Evolutionary conservation across 1,284 basidiomycete genomes (phyloP), one percentile per base, ranked within the genome.

Genomic region (Ustilago nuda): DNA sequence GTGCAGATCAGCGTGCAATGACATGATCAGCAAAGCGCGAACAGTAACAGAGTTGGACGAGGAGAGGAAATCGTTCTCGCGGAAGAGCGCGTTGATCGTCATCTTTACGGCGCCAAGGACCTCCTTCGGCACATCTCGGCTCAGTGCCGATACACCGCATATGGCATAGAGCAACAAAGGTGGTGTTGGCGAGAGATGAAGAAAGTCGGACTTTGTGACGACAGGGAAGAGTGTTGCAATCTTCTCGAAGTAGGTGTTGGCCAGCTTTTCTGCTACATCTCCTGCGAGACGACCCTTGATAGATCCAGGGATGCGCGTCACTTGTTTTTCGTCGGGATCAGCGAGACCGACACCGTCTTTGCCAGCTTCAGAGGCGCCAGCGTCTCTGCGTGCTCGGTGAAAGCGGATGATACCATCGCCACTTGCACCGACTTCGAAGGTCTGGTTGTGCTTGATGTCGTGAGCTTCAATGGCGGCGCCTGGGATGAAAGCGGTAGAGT

Each of bases 351-450:
- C 52, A 17, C 48, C 27, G n/a, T 36, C 43, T 11, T 63, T 59
- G 27, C 45, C 61, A 19, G 54, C 37, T 13, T 61, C 57, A 8
- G 36, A 35, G 39, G 60, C 57, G 9, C 19, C 9, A 8, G 27
- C 17, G 57, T 51, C 37, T 46, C 50, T 60, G 27, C 66, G 66
- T 17, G 87, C 87, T 79, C 92, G 92, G 82, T 91, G 90, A 45
- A 98, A 91, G 61, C 92, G 90, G 81, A 99, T 95, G 73, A 96
- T 88, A 0, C 95, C 95, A 74, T 96, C 92, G 11, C 94, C 94
- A 15, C 87, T 86, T 35, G 89, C 90, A 65, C 91, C 89, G 72
- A 91, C 90, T 56, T 84, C 82, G 33, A 87, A 83, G 2, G 85
- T 82, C 73, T 87, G 86, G 23, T 82, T 79, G 70, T 86, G 85